Percentiles rank a stretch among this genome's conserved stretches.
These are phyloP conservation scores for Fusarium foetens DNA, from an alignment of 2,329 filamentous ascomycete species.

Conservation along the genomic window DNA sequence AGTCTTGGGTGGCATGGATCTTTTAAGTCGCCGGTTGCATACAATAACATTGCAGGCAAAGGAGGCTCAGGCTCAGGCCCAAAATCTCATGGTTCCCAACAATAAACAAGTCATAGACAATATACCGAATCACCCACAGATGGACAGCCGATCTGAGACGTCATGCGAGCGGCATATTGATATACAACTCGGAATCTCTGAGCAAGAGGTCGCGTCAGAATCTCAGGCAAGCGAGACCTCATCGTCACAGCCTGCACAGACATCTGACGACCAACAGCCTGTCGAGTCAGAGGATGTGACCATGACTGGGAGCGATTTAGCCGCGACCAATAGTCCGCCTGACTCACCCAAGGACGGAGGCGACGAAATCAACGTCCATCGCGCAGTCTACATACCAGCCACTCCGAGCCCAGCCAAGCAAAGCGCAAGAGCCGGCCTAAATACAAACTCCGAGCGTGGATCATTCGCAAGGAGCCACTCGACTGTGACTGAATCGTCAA, in stretches of 20 bases:
- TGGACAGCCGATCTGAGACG: neutral
- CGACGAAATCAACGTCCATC: neutral
- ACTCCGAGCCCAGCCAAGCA: neutral
- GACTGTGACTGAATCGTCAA: neutral
- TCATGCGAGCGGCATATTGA: neutral
- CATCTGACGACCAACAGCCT: neutral
- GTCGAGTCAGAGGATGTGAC: neutral
- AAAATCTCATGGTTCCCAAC: too few species aligned
- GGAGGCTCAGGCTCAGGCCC: too few species aligned
- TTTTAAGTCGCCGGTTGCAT: too few species aligned
- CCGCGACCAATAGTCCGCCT: neutral
- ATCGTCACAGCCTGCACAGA: neutral
- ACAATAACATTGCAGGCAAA: too few species aligned
- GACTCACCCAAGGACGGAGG: neutral
- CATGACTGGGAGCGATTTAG: neutral
- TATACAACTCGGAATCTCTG: neutral
- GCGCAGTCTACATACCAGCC: neutral
- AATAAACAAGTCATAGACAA: neutral
- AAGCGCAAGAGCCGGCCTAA: neutral
- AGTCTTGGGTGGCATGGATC: too few species aligned
- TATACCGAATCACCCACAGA: neutral
- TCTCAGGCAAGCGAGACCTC: neutral
- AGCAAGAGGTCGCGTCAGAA: neutral
- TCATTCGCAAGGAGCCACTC: neutral
- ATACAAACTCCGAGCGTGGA: neutral